phyloP scores from a whole-genome alignment of 306 rosid species.

The Begonia fuchsioides region DNA sequence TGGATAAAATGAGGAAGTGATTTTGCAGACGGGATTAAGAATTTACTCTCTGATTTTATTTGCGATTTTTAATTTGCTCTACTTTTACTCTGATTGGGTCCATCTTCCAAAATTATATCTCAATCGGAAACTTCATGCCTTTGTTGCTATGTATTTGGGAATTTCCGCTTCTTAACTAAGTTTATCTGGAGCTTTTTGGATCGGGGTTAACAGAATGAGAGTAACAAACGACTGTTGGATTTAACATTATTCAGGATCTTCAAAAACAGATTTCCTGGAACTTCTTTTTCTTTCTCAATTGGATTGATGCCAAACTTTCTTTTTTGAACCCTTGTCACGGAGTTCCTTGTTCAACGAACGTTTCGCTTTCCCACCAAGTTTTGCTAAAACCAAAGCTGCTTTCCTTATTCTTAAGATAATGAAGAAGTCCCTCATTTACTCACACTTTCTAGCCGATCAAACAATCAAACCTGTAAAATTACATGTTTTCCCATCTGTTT shows the following conservation, averaged over 20 bases:
- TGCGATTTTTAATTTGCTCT: not conserved
- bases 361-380: not conserved
- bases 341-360: too few species aligned
- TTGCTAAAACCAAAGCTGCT: not conserved
- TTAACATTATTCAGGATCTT: too few species aligned
- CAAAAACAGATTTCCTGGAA: too few species aligned
- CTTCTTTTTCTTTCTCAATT: too few species aligned
- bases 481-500: not conserved
- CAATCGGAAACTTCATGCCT: not conserved
- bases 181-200: not conserved
- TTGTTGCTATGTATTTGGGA: not conserved
- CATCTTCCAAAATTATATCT: too few species aligned
- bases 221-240: not conserved
- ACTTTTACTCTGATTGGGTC: not conserved
- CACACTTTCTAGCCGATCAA: constrained; percentile 2
- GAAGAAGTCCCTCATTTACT: not conserved
- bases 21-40: not conserved
- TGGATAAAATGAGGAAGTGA: not conserved
- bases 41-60: not conserved
- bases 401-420: not conserved
- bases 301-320: too few species aligned
- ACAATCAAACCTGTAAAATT: not conserved
- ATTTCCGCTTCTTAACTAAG: not conserved
- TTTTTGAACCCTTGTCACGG: too few species aligned
- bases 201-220: not conserved